phyloP scores from a whole-genome alignment of 768 basidiomycete genomes.

The Tulasnella calospora region DNA sequence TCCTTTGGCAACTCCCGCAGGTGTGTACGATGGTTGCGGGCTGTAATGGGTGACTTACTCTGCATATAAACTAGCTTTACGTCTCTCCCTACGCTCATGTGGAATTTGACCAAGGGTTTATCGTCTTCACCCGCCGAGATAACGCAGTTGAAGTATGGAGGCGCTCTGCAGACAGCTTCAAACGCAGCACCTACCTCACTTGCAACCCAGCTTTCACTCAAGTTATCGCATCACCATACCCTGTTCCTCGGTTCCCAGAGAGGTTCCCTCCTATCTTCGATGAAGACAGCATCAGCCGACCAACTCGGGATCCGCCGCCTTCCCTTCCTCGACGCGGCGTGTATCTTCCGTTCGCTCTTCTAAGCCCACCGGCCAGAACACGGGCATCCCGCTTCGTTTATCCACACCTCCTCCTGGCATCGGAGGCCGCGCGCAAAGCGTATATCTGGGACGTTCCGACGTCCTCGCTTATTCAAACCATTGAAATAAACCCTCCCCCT shows the following conservation, averaged over 20 bases:
- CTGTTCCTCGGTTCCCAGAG: background rate
- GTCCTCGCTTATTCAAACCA: constrained; percentile 46
- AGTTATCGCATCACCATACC: background rate
- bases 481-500: constrained; percentile 33
- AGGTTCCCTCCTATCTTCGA: constrained; percentile 1
- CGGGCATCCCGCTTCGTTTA: constrained; percentile 63
- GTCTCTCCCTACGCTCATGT: constrained; percentile 56
- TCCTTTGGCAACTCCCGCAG: constrained; percentile 60
- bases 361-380: constrained; percentile 44
- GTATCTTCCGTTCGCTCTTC: constrained; percentile 59
- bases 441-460: constrained; percentile 62
- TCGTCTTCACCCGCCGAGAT: constrained; percentile 60
- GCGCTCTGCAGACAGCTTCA: constrained; percentile 1
- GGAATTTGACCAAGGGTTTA: constrained; percentile 67
- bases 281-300: background rate
- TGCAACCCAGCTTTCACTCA: background rate
- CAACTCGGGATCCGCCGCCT: background rate
- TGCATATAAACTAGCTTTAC: constrained; percentile 40
- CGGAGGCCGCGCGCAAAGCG: constrained; percentile 37
- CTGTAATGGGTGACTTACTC: background rate
- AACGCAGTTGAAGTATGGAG: constrained; percentile 70
- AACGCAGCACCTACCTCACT: background rate
- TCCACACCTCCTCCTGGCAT: constrained; percentile 56
- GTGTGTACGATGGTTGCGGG: constrained; percentile 38
- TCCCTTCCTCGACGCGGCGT: constrained; percentile 41